These are phyloP conservation scores for Lindgomyces ingoldianus DNA, from an alignment of 495 filamentous ascomycete species.

Conservation along the genomic window DNA sequence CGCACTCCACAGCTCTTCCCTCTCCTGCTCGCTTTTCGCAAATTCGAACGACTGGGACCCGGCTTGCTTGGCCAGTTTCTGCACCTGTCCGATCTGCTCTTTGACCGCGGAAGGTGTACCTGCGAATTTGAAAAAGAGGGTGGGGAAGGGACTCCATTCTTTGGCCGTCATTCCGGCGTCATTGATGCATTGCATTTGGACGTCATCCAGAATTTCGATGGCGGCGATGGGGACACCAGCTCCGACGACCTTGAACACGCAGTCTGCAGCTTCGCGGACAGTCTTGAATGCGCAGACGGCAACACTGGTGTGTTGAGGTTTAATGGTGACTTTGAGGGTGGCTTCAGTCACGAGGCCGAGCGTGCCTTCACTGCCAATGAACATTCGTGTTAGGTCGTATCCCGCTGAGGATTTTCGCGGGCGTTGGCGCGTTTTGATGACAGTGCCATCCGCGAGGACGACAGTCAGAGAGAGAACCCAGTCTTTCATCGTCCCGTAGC, in stretches of 20 bases:
- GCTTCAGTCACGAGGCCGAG: conserved; percentile 86
- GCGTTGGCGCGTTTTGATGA: conserved; percentile 83
- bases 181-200: conserved; percentile 94
- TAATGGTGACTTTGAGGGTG: conserved; percentile 77
- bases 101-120: conserved; percentile 74
- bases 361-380: conserved; percentile 92
- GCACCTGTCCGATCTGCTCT: conserved; percentile 77
- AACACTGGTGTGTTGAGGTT: conserved; percentile 76
- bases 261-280: conserved; percentile 76
- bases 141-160: conserved; percentile 75
- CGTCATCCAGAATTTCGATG: conserved; percentile 90
- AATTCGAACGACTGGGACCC: conserved; percentile 76
- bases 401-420: conserved; percentile 81
- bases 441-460: conserved; percentile 85
- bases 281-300: conserved; percentile 79
- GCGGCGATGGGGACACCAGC: conserved; percentile 82
- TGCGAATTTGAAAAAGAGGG: conserved; percentile 93
- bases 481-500: conserved; percentile 95
- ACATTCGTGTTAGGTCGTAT: conserved; percentile 81
- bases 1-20: conserved; percentile 80
- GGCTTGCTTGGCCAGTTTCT: conserved; percentile 61
- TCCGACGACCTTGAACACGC: conserved; percentile 75
- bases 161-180: conserved; percentile 69
- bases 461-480: conserved; percentile 92
- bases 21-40: conserved; percentile 67